A percentile compares a stretch with the other conserved stretches of the same genome.
Conservation (phyloP, 1,284 basidiomycete species). For the Amylostereum chailletii region DNA sequence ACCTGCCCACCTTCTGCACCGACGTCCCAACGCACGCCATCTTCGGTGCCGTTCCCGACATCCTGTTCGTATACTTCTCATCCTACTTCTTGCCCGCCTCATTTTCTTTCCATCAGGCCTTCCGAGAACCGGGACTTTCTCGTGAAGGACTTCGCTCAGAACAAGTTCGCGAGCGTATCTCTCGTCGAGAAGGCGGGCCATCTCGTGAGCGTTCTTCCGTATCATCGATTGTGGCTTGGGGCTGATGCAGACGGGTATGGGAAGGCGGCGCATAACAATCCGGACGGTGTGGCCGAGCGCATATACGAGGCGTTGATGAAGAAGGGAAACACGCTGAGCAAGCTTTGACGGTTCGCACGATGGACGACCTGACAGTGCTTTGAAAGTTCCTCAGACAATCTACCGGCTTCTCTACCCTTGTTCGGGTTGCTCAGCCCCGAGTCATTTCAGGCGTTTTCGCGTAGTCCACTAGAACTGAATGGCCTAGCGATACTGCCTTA, state of each 20-base stretch:
- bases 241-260: background rate
- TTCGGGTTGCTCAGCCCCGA: too few relatives aligned
- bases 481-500: too few relatives aligned
- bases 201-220: constrained; percentile 18
- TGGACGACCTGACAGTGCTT: too few relatives aligned
- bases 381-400: too few relatives aligned
- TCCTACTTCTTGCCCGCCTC: background rate
- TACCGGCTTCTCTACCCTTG: too few relatives aligned
- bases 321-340: background rate
- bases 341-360: too few relatives aligned
- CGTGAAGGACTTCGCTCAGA: constrained; percentile 22
- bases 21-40: constrained; percentile 38
- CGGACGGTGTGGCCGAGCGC: constrained; percentile 4
- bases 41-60: constrained; percentile 38
- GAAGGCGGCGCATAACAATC: constrained; percentile 7
- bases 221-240: background rate
- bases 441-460: too few relatives aligned
- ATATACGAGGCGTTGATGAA: background rate
- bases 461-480: too few relatives aligned
- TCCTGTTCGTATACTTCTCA: constrained; percentile 25
- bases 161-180: constrained; percentile 29
- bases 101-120: constrained; percentile 21
- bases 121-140: constrained; percentile 29
- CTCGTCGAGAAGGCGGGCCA: constrained; percentile 21
- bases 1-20: constrained; percentile 27